These are phyloP conservation scores for Asparagopsis taxiformis DNA, from an alignment of 31 red algal species.

Conservation along the genomic window DNA sequence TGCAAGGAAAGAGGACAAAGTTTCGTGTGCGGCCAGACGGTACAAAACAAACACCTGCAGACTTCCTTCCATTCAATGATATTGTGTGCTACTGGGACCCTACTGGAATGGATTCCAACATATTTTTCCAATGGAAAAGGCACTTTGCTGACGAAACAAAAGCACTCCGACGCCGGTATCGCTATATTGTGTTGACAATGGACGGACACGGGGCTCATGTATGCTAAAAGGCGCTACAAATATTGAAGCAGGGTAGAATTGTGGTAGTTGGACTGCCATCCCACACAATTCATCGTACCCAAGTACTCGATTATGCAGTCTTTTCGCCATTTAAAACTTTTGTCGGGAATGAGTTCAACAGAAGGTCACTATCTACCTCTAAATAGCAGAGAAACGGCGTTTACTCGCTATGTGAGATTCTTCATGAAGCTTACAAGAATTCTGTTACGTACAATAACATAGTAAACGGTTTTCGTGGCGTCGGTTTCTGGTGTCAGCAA, in stretches of 20 bases:
- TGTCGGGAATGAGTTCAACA: slow-evolving; percentile 12
- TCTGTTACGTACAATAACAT: too few species aligned
- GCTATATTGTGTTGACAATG: background rate
- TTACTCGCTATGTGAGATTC: too few species aligned
- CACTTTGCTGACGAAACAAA: slow-evolving; percentile 8
- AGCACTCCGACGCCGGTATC: background rate
- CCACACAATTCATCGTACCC: slow-evolving; percentile 15
- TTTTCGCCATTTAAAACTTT: slow-evolving; percentile 26
- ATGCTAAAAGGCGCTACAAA: background rate
- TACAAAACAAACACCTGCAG: too few species aligned
- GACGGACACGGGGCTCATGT: slow-evolving; percentile 10
- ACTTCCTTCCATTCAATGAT: slow-evolving; percentile 4
- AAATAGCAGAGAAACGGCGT: too few species aligned
- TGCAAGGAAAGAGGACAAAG: too few species aligned
- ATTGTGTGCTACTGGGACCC: background rate
- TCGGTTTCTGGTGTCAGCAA: too few species aligned
- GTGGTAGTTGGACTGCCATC: too few species aligned
- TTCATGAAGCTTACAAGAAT: too few species aligned
- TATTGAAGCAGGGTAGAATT: slow-evolving; percentile 10
- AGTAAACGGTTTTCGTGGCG: too few species aligned
- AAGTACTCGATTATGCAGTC: slow-evolving; percentile 20
- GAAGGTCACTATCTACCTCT: too few species aligned
- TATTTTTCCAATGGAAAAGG: background rate
- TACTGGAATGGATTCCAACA: background rate
- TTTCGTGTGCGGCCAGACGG: too few species aligned